phyloP scores from a whole-genome alignment of 192 early-diverging fungal genomes.

The Paraglomus brasilianum region DNA sequence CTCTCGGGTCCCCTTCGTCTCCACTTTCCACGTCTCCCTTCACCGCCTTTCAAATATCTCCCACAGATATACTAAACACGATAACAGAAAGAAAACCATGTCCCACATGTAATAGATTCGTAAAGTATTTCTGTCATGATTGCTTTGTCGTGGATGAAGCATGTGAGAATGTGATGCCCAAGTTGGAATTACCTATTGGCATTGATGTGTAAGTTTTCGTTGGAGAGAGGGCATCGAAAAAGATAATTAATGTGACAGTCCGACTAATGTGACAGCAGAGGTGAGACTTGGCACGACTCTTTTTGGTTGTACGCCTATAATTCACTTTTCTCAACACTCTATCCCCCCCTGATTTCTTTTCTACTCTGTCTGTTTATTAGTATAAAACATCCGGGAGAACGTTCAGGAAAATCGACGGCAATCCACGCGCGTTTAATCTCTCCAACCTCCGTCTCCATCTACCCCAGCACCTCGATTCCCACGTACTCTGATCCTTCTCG shows the following conservation, averaged over 20 bases:
- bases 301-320: too few species aligned
- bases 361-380: conserved; percentile 30
- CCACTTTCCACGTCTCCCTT: conserved; percentile 32
- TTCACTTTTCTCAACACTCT: too few species aligned
- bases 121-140: conserved; percentile 72
- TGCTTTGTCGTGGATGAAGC: conserved; percentile 60
- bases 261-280: too few species aligned
- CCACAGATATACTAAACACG: conserved; percentile 38
- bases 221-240: conserved; percentile 5
- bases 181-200: conserved; percentile 66
- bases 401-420: conserved; percentile 84
- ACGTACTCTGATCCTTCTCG: conserved; percentile 62
- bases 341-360: background rate
- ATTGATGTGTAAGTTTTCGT: conserved; percentile 62
- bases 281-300: too few species aligned
- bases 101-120: conserved; percentile 58
- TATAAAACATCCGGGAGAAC: conserved; percentile 78
- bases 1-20: background rate
- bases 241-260: background rate
- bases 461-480: conserved; percentile 51
- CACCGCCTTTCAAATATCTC: conserved; percentile 36
- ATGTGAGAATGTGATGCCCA: conserved; percentile 52
- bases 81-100: conserved; percentile 50
- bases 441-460: conserved; percentile 64
- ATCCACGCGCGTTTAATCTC: conserved; percentile 82